Evolutionary conservation across 1,284 basidiomycete species (phyloP), one percentile per base, ranked within the genome.

Genomic region (Hypsizygus ulmarius): DNA sequence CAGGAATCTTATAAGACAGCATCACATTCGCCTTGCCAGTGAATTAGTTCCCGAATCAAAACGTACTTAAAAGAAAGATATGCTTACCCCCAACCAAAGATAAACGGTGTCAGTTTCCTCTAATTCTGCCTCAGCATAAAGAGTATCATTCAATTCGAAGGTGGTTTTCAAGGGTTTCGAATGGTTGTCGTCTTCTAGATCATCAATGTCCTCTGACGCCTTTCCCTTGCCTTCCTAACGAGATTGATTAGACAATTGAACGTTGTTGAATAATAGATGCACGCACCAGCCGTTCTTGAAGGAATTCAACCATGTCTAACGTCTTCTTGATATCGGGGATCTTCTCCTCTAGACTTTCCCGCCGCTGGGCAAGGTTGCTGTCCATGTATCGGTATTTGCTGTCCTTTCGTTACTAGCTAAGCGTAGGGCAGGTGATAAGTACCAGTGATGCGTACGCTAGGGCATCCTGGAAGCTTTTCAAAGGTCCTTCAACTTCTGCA

Each of bases 311-410:
- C 79, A 98, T 97, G 49, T 78, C 75, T 39, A 99, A 70, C 1
- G 95, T 98, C 71, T 96, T 94, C 61, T 84, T 82, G 61, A 99
- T 95, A 67, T 99, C 97, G 0, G 96, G 96, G 39, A 98, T 95
- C 77, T 99, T 98, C 54, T 92, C 90, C 58, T 93, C 87, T 4
- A 98, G 75, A 1, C 87, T 85, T 48, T 79, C 77, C 43, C 89
- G 78, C 39, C 94, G 79, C 64, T 93, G 88, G 10, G 85, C 76
- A 39, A 96, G 76, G 63, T 87, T 95, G 29, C 84, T 73, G 61
- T 98, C 96, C 96, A 99, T 98, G 71, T 96, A 97, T 51, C 92
- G 89, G 75, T 99, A 99, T 76, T 99, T 98, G 54, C 94, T 97
- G 71, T 59, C 62, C 69, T 69, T 73, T 65, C 65, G 56, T 55